A percentile compares a stretch with the other conserved stretches of the same genome.
These are phyloP conservation scores for Tritrichomonas musculus DNA, from an alignment of 208 protist species.

Conservation along the genomic window DNA sequence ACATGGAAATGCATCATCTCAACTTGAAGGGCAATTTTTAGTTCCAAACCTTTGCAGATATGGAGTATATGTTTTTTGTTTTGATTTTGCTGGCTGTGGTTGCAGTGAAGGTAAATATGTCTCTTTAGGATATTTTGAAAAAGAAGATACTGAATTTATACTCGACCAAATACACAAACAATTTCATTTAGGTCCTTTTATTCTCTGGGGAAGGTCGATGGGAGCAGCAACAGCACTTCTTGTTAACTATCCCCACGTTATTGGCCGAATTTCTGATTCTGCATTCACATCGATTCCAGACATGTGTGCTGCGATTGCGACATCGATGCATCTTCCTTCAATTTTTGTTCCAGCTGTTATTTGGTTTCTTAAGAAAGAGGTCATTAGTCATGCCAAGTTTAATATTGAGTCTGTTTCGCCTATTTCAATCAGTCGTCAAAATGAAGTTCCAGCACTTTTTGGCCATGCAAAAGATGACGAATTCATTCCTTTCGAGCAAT, in stretches of 20 bases:
- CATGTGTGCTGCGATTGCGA: neutral
- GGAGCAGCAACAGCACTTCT: neutral
- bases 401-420: neutral
- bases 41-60: neutral
- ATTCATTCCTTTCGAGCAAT: neutral
- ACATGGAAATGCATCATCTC: neutral
- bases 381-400: neutral
- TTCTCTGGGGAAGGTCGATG: neutral
- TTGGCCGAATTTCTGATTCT: neutral
- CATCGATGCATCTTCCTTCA: neutral
- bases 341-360: neutral
- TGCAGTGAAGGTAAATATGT: neutral
- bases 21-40: slow-evolving; percentile 11
- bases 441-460: neutral
- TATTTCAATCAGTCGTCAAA: neutral
- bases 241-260: neutral
- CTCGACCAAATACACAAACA: neutral
- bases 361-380: neutral
- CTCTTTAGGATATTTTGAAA: slow-evolving; percentile 19
- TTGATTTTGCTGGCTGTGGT: slow-evolving; percentile 17
- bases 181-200: neutral
- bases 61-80: neutral
- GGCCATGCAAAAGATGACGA: slow-evolving; percentile 8
- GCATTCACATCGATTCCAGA: neutral
- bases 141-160: neutral